Conservation (phyloP, 805 yeast genomes). For the Lipomyces orientalis region DNA sequence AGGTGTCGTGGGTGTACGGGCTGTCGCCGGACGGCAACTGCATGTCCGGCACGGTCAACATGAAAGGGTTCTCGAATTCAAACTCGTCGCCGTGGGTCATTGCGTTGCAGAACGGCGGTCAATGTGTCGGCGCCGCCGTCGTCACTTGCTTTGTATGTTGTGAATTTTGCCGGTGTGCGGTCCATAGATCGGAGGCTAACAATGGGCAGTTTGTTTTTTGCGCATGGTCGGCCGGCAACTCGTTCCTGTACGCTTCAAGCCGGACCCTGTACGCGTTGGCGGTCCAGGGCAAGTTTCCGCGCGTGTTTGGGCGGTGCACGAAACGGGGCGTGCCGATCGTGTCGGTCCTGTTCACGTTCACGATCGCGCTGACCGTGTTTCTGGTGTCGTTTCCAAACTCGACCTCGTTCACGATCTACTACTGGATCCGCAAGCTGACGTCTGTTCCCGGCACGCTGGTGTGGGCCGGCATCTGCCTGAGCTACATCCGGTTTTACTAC, state of each 20-base stretch:
- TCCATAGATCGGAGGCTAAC: background rate
- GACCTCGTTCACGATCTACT: conserved; percentile 33
- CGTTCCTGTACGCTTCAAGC: conserved; percentile 73
- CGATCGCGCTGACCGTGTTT: conserved; percentile 48
- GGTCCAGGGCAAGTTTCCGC: conserved; percentile 70
- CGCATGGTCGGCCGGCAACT: conserved; percentile 74
- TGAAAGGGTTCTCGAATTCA: conserved; percentile 53
- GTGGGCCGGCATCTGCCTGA: conserved; percentile 75
- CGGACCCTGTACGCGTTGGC: conserved; percentile 72
- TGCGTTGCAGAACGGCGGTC: conserved; percentile 69
- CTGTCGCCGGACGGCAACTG: conserved; percentile 21
- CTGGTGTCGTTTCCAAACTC: conserved; percentile 34
- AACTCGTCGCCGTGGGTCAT: conserved; percentile 78
- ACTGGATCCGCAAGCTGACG: conserved; percentile 39
- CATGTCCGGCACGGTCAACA: conserved; percentile 21
- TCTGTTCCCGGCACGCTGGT: conserved; percentile 67
- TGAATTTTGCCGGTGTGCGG: background rate
- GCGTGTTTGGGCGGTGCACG: conserved; percentile 68
- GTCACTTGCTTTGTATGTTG: conserved; percentile 52
- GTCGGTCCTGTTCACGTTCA: conserved; percentile 59
- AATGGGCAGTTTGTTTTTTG: conserved; percentile 28
- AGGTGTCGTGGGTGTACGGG: conserved; percentile 24
- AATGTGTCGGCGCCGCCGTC: conserved; percentile 72
- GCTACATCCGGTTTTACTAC: conserved; percentile 67
- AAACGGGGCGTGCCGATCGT: conserved; percentile 77